phyloP scores from a whole-genome alignment of 2,329 filamentous ascomycete species.

The Fusarium sp. region DNA sequence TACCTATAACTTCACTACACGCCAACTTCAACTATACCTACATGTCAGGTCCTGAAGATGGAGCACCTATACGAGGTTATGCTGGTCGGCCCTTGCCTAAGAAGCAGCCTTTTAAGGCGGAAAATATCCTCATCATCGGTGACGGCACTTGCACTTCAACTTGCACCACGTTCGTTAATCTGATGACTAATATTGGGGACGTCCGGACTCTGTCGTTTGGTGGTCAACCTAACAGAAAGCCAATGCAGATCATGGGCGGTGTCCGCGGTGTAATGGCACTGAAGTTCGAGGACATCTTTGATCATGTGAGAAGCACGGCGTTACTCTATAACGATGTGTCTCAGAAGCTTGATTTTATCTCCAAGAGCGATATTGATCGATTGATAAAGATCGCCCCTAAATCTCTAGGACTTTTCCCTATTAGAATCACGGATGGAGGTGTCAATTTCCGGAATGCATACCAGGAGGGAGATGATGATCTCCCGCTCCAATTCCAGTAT shows the following conservation, averaged over 20 bases:
- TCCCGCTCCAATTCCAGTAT: constrained; percentile 33
- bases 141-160: constrained; percentile 23
- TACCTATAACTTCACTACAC: neutral
- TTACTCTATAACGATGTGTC: too few species aligned
- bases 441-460: constrained; percentile 26
- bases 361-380: too few species aligned
- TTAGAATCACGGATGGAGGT: too few species aligned
- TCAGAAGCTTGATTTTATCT: too few species aligned
- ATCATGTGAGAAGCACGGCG: neutral
- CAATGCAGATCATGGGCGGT: constrained; percentile 37
- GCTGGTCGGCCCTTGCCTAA: neutral
- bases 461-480: constrained; percentile 1
- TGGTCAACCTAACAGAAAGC: constrained; percentile 9
- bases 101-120: constrained; percentile 15
- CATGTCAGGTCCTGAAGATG: neutral
- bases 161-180: constrained; percentile 25
- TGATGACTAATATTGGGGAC: constrained; percentile 14
- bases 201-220: constrained; percentile 26
- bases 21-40: constrained; percentile 5
- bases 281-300: neutral
- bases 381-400: too few species aligned
- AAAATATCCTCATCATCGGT: constrained; percentile 30
- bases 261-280: constrained; percentile 12
- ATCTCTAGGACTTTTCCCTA: too few species aligned
- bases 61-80: constrained; percentile 2